phyloP scores from a whole-genome alignment of 2,329 filamentous ascomycete genomes.

The Rhynchosporium graminicola region DNA sequence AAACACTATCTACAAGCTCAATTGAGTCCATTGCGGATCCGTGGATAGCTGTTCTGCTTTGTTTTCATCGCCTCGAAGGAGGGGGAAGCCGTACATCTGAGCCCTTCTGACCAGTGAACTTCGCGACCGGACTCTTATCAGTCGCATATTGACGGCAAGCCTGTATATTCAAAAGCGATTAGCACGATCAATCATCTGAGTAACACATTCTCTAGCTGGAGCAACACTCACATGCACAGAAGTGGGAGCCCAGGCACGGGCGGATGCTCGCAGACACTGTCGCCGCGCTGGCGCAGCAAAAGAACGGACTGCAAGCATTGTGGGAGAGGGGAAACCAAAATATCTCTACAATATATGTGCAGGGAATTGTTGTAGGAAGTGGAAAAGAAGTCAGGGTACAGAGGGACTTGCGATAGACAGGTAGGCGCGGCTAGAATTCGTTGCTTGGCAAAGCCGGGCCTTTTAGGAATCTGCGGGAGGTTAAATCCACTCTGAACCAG shows the following conservation, averaged over 20 bases:
- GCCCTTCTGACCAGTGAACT: conserved; percentile 90
- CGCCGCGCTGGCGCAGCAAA: conserved; percentile 73
- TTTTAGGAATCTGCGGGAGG: no score
- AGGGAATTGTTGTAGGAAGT: conserved; percentile 22
- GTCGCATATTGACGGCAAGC: conserved; percentile 64
- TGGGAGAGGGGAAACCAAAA: conserved; percentile 44
- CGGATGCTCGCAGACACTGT: conserved; percentile 74
- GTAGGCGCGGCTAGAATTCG: conserved; percentile 23
- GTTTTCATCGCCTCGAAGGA: conserved; percentile 38
- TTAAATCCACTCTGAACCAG: background rate
- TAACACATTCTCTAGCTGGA: conserved; percentile 13
- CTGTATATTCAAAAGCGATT: conserved; percentile 41
- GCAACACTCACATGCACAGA: conserved; percentile 57
- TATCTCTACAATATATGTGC: conserved; percentile 23
- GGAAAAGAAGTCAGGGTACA: conserved; percentile 17
- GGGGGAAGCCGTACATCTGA: conserved; percentile 66
- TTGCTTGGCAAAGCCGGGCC: conserved; percentile 12
- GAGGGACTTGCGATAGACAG: conserved; percentile 27
- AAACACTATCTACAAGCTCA: conserved; percentile 21
- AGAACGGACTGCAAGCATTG: conserved; percentile 81
- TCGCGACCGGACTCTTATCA: conserved; percentile 72
- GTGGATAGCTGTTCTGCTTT: conserved; percentile 31
- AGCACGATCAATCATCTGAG: conserved; percentile 17
- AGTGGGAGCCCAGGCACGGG: conserved; percentile 53
- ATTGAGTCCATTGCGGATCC: conserved; percentile 30